Conservation (phyloP, 345 rosid genomes). For the Eutrema heterophyllum region DNA sequence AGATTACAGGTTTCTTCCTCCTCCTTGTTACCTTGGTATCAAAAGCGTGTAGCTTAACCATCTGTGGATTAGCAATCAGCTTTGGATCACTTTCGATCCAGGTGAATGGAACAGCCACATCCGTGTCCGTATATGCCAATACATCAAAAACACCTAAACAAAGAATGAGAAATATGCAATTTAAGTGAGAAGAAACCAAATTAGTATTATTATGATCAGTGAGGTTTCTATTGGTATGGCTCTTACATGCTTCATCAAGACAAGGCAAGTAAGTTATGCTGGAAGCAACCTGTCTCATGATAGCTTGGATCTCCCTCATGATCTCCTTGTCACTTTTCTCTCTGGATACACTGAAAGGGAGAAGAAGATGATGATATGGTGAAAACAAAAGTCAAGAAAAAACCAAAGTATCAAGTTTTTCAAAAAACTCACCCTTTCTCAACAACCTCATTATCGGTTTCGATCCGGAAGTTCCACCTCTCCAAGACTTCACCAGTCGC, state of each 20-base stretch:
- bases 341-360: conserved; percentile 57
- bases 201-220: not conserved
- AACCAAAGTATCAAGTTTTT: not conserved
- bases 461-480: conserved; percentile 93
- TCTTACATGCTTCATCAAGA: conserved; percentile 89
- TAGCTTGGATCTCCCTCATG: conserved; percentile 95
- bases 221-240: not conserved
- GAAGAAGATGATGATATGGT: not conserved
- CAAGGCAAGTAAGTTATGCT: conserved; percentile 96
- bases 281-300: conserved; percentile 91
- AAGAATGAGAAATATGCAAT: not conserved
- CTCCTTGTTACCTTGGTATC: conserved; percentile 65
- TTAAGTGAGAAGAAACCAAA: not conserved
- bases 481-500: conserved; percentile 74
- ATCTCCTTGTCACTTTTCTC: conserved; percentile 97
- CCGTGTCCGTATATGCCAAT: conserved; percentile 83
- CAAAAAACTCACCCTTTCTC: conserved; percentile 58
- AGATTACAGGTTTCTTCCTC: not conserved
- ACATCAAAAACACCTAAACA: conserved; percentile 87
- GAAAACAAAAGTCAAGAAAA: not conserved
- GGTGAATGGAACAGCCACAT: conserved; percentile 88
- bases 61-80: conserved; percentile 93
- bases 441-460: conserved; percentile 75
- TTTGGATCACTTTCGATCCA: conserved; percentile 97
- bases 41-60: conserved; percentile 96